phyloP scores from a whole-genome alignment of 2,329 filamentous ascomycete genomes.

The Colletotrichum sp. region DNA sequence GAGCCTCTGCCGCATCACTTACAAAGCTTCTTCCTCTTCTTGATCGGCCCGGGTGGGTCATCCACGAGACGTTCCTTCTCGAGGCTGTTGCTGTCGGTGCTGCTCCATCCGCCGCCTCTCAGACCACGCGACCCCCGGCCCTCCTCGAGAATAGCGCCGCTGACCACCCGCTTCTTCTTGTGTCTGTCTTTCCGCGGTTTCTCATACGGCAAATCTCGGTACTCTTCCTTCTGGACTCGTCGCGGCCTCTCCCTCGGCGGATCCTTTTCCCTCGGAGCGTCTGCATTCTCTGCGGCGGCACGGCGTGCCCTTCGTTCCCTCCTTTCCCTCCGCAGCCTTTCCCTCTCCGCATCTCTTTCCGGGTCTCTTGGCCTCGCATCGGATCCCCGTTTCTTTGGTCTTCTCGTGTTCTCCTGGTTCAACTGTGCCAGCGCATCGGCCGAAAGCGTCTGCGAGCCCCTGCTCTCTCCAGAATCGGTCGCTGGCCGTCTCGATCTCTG shows the following conservation, averaged over 20 bases:
- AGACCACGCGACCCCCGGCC: conserved; percentile 51
- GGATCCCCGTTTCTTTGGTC: conserved; percentile 36
- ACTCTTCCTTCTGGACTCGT: conserved; percentile 26
- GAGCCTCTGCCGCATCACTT: conserved; percentile 37
- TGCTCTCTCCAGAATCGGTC: conserved; percentile 38
- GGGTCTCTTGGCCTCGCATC: conserved; percentile 31
- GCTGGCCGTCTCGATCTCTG: conserved; percentile 33
- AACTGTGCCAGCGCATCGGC: conserved; percentile 69
- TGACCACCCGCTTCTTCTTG: conserved; percentile 69
- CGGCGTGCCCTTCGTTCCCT: conserved; percentile 23
- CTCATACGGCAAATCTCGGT: conserved; percentile 30
- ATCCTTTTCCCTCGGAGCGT: background rate
- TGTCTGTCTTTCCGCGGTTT: conserved; percentile 41
- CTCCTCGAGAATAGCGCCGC: conserved; percentile 73
- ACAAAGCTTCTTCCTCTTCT: conserved; percentile 68
- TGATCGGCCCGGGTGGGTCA: conserved; percentile 46
- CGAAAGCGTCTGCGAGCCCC: conserved; percentile 40
- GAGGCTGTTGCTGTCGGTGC: conserved; percentile 49
- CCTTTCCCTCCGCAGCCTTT: conserved; percentile 26
- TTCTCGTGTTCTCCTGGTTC: conserved; percentile 62
- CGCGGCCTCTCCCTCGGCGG: background rate
- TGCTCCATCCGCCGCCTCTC: conserved; percentile 50
- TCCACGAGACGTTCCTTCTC: conserved; percentile 55
- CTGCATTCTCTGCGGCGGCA: background rate
- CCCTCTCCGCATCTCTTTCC: conserved; percentile 37